Percentiles rank a stretch among this genome's conserved stretches.
These are phyloP conservation scores for Suillus subaureus DNA, from an alignment of 768 basidiomycete species.

Conservation along the genomic window DNA sequence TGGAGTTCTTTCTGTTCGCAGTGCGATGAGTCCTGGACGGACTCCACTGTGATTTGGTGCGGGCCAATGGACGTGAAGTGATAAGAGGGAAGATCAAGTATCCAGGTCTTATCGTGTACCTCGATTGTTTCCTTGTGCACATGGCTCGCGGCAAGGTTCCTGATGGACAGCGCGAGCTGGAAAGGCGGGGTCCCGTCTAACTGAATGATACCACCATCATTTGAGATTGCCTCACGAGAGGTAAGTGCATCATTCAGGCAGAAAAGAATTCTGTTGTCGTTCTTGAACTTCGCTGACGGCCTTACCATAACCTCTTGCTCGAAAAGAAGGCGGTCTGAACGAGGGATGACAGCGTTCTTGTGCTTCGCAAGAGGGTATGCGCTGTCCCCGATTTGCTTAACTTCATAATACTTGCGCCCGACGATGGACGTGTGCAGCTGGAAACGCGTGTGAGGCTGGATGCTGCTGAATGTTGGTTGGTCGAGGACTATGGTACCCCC, in stretches of 20 bases:
- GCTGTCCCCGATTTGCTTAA: conserved; percentile 85
- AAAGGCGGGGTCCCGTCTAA: conserved; percentile 90
- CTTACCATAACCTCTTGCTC: conserved; percentile 85
- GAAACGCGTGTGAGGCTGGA: conserved; percentile 77
- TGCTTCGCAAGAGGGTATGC: conserved; percentile 79
- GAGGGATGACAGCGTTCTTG: conserved; percentile 63
- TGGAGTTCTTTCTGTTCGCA: conserved; percentile 78
- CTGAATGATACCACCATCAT: conserved; percentile 60
- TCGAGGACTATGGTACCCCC: conserved; percentile 74
- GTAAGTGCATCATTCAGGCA: conserved; percentile 73
- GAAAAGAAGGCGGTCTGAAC: conserved; percentile 69
- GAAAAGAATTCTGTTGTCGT: conserved; percentile 63
- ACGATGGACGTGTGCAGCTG: conserved; percentile 77
- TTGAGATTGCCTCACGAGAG: conserved; percentile 50
- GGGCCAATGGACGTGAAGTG: conserved; percentile 78
- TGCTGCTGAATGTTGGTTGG: conserved; percentile 83
- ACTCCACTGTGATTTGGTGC: conserved; percentile 78
- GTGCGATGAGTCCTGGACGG: conserved; percentile 75
- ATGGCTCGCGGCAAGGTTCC: conserved; percentile 73
- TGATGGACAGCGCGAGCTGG: conserved; percentile 70
- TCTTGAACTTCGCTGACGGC: conserved; percentile 81
- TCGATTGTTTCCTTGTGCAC: conserved; percentile 59
- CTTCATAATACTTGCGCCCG: conserved; percentile 87
- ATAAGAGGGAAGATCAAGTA: conserved; percentile 68
- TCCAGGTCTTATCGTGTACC: conserved; percentile 61